Evolutionary conservation across 2,329 filamentous ascomycete genomes (phyloP).

Genomic region (Fusarium nelsonii): DNA sequence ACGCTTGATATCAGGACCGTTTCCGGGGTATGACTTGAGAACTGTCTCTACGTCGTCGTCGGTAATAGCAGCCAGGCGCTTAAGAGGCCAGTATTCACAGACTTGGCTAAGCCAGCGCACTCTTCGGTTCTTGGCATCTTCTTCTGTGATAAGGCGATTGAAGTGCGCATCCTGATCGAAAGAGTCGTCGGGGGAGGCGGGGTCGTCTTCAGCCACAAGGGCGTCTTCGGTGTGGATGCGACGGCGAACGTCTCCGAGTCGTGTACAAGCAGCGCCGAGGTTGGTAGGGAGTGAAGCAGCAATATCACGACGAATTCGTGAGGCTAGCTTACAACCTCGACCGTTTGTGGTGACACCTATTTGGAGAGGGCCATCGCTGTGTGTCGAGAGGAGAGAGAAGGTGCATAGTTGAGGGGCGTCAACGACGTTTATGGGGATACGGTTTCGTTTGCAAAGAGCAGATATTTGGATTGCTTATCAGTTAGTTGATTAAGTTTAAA

Average conservation of each 20-base stretch:
- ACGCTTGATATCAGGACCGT: constrained; percentile 43
- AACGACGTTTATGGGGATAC: constrained; percentile 93
- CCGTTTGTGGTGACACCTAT: constrained; percentile 97
- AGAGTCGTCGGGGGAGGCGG: constrained; percentile 74
- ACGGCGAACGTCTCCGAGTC: constrained; percentile 78
- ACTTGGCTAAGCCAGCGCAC: constrained; percentile 96
- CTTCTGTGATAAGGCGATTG: constrained; percentile 82
- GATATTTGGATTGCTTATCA: constrained; percentile 74
- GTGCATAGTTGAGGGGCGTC: constrained; percentile 89
- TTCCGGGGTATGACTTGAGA: constrained; percentile 75
- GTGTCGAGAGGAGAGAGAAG: constrained; percentile 88
- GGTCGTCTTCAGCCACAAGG: constrained; percentile 54
- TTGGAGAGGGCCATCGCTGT: constrained; percentile 91
- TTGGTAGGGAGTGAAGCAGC: constrained; percentile 80
- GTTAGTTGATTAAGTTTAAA: background rate
- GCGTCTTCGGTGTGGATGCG: constrained; percentile 80
- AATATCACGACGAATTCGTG: constrained; percentile 88
- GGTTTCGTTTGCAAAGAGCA: constrained; percentile 77
- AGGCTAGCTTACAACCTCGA: constrained; percentile 92
- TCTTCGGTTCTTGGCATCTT: constrained; percentile 80
- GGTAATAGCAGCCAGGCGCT: constrained; percentile 80
- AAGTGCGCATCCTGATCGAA: constrained; percentile 83
- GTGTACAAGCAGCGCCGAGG: constrained; percentile 81
- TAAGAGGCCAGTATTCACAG: constrained; percentile 98
- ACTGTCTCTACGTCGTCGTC: constrained; percentile 83